Percentiles rank a stretch among this genome's conserved stretches.
phyloP scores from a whole-genome alignment of 2,329 filamentous ascomycete genomes.

The Colletotrichum sp. region DNA sequence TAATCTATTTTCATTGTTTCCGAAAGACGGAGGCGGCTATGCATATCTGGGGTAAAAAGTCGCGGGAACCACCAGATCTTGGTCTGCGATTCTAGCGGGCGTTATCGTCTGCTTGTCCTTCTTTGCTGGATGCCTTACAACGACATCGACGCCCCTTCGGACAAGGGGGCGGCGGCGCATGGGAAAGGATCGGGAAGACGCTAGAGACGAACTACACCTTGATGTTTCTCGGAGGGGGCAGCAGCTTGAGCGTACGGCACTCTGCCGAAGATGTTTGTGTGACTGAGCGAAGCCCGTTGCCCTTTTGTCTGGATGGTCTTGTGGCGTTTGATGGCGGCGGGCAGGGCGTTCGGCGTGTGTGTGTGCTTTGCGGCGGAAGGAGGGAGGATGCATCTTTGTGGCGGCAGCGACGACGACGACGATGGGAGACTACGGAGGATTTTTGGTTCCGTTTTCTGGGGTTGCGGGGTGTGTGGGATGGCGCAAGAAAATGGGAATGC shows the following conservation, averaged over 20 bases:
- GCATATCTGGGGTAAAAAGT: not conserved
- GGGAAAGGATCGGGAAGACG: not conserved
- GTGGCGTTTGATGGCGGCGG: not conserved
- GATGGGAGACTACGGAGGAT: not conserved
- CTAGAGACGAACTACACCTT: not conserved
- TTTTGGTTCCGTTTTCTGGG: not conserved
- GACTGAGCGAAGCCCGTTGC: not conserved
- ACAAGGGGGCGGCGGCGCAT: not conserved
- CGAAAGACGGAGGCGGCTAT: not conserved
- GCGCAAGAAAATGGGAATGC: not conserved
- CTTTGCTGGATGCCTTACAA: not conserved
- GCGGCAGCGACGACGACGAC: too few relatives aligned
- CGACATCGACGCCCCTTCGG: not conserved
- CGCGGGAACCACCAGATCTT: not conserved
- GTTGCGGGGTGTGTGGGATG: not conserved
- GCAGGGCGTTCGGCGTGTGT: not conserved
- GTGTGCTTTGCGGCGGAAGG: not conserved
- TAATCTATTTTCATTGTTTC: not conserved
- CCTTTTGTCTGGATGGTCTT: not conserved
- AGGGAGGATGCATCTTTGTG: not conserved
- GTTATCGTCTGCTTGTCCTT: not conserved
- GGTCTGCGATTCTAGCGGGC: not conserved
- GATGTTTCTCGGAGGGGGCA: not conserved
- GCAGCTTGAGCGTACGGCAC: not conserved
- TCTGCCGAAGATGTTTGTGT: not conserved